Base-by-base conservation (phyloP, 2,329 filamentous ascomycete species). In the Pseudogymnoascus pannorum region DNA sequence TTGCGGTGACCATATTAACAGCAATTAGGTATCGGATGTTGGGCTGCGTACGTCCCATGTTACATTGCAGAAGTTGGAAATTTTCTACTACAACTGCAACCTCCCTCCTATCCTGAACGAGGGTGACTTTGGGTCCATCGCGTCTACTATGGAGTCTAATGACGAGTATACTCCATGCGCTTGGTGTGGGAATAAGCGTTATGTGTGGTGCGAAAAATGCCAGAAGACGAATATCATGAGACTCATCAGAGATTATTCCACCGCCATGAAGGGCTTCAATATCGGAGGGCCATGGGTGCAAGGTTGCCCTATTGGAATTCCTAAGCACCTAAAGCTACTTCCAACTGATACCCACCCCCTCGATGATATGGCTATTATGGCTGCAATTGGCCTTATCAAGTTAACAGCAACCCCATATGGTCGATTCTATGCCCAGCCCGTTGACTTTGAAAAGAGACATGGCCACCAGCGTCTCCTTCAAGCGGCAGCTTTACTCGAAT, bases 341-440 rank as follows among this genome's bases (percentile, higher is more conserved):
- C 62, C 64, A 24, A 73, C 72, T 8, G 72, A 73, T 60, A 64
- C 66, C 58, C 71, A 73, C 60, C 72, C 72, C 42, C 70, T 70
- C 24, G 72, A 73, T 63, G 72, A 73, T 60, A 64, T 72, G 31
- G 64, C 63, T 38, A 60, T 72, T 12, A 57, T 73, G 40, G 66
- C 70, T 35, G 68, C 69, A 11, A 71, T 69, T 63, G 70, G 68
- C 59, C 63, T 73, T 18, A 62, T 72, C 29, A 73, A 72, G 57
- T 64, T 72, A 20, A 64, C 66, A 3, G 58, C 66, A n/a, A 57
- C 63, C 2, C 54, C 63, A 5, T 51, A 57, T 8, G 16, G 5
- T 35, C 33, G 24, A 31, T 58, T 22, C 24, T 36, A 35, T 20
- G 16, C 20, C 57, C 38, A 38, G 2, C 31, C 57, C 5, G 12